Evolutionary conservation across 179 eudicot species (phyloP).

Genomic region (Silene vulgaris): DNA sequence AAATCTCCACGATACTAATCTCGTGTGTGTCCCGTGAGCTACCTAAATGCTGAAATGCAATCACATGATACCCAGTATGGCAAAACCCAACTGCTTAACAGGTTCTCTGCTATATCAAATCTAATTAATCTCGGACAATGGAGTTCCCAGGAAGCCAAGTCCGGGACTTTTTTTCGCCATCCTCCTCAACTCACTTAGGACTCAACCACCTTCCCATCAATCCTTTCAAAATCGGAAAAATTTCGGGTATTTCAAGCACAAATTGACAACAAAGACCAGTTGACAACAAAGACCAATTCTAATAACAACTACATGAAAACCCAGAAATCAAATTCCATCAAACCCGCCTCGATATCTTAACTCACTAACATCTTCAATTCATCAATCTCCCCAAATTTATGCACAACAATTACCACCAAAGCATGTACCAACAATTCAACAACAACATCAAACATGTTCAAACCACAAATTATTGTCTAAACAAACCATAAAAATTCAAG

Average conservation of each 20-base stretch:
- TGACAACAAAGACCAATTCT: not conserved
- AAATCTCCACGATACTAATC: not conserved
- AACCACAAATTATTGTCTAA: constrained; percentile 14
- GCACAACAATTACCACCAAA: constrained; percentile 1
- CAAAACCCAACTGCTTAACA: constrained; percentile 25
- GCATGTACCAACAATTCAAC: constrained; percentile 21
- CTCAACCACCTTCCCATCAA: constrained; percentile 16
- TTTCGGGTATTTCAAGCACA: constrained; percentile 21
- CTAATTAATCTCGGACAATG: not conserved
- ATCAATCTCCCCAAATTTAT: constrained; percentile 15
- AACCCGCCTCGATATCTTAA: constrained; percentile 19
- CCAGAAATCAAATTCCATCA: constrained; percentile 28
- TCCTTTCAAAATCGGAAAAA: constrained; percentile 15
- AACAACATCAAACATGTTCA: constrained; percentile 16
- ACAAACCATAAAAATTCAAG: constrained; percentile 17
- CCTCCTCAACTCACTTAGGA: constrained; percentile 11
- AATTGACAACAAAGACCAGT: constrained; percentile 19
- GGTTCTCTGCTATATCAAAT: constrained; percentile 13
- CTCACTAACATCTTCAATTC: constrained; percentile 18
- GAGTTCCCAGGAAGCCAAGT: constrained; percentile 17
- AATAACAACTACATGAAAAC: constrained; percentile 17
- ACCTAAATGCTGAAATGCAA: constrained; percentile 12
- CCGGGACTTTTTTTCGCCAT: constrained; percentile 24
- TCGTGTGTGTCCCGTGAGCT: not conserved
- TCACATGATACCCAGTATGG: not conserved